A percentile compares a stretch with the other conserved stretches of the same genome.
phyloP scores from a whole-genome alignment of 139 green algal genomes.

The Coelastrella sp. region DNA sequence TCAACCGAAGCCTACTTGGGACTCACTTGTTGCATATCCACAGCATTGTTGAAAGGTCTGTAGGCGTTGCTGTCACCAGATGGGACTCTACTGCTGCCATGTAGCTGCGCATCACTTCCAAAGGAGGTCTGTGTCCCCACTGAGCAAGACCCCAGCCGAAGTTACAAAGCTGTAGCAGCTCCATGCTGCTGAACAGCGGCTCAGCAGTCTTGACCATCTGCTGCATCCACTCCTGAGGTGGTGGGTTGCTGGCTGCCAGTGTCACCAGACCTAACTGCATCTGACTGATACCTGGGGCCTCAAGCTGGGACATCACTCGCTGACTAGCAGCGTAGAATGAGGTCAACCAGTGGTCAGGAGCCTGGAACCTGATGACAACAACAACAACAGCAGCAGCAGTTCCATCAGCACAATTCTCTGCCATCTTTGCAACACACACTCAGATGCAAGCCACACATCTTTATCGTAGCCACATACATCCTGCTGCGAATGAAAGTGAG shows the following conservation, averaged over 20 bases:
- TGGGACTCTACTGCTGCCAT: background rate
- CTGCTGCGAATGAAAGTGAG: background rate
- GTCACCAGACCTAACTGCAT: slow-evolving; percentile 7
- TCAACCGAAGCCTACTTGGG: background rate
- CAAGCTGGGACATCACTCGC: background rate
- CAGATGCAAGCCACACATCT: background rate
- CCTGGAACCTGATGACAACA: background rate
- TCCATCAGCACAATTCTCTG: background rate
- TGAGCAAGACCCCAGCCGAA: slow-evolving; percentile 20
- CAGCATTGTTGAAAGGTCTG: slow-evolving; percentile 34
- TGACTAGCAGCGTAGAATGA: slow-evolving; percentile 10
- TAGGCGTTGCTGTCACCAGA: slow-evolving; percentile 17
- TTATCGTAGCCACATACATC: background rate
- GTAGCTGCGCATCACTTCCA: background rate
- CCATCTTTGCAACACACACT: background rate
- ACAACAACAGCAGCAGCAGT: background rate
- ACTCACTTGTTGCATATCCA: slow-evolving; percentile 35
- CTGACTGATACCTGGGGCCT: slow-evolving; percentile 12
- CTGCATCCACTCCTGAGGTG: background rate
- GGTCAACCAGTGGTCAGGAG: slow-evolving; percentile 1
- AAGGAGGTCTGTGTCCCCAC: background rate
- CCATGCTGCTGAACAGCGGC: background rate
- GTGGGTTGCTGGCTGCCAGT: background rate
- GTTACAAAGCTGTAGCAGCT: slow-evolving; percentile 42
- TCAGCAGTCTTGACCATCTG: background rate